Evolutionary conservation across 2,329 filamentous ascomycete species (phyloP), one percentile per base, ranked within the genome.

Genomic region (Pseudogymnoascus sp.): DNA sequence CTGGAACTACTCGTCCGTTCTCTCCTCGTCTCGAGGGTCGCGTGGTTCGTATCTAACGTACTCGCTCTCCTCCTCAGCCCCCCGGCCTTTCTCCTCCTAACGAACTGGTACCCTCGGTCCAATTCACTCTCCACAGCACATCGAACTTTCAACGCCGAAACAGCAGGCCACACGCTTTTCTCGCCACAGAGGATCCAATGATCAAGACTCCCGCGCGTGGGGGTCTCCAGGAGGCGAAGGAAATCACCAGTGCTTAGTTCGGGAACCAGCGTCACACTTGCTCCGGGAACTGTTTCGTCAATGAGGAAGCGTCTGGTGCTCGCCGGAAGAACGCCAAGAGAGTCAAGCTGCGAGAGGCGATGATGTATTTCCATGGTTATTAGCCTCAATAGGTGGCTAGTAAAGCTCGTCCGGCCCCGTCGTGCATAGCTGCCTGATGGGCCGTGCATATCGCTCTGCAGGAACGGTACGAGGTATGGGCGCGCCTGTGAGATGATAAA

Each of bases 401-500:
- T 83, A 33, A 83, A 74, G 73, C 78, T 87, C 61, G 78, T 83
- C 70, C 82, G 82, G 77, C 77, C 83, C 75, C 78, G 84, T 70
- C 78, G 83, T 66, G 79, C 85, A 74, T 79, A 83, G 68, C 79
- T 83, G 72, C 81, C 83, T 68, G 85, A 84, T 0, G 90, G 88
- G 4, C 89, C 88, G 74, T 93, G 89, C 77, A 93, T 86, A 68
- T 93, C 90, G 53, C 88, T 89, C 65, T 88, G 86, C 4, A 96
- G 80, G 70, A 96, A 95, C 0, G 93, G 93, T 29, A 93, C 88
- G 15, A 96, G 80, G 74, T 96, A 96, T 0, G 93, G 93, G 2
- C 93, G 83, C 0, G 93, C 92, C 77, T 97, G 93, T 67, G 90
- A 95, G 68, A 97, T 87, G 67, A 97, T 91, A 76, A 96, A 97